Percentiles rank a stretch among this genome's conserved stretches.
These are phyloP conservation scores for Metarhizium humberi DNA, from an alignment of 2,329 filamentous ascomycete species.

Conservation along the genomic window DNA sequence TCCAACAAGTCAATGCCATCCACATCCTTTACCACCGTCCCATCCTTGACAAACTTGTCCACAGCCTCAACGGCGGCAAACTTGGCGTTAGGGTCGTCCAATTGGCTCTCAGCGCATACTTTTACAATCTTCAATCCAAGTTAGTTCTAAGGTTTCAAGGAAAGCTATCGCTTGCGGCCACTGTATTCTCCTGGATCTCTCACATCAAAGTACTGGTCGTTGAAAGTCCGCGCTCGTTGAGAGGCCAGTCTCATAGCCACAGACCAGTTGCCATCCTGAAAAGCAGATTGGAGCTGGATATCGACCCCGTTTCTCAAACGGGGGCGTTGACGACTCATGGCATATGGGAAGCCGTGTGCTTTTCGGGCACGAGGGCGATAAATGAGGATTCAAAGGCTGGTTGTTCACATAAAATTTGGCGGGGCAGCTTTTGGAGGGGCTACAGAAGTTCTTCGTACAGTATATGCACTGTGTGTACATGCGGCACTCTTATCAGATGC, in stretches of 20 bases:
- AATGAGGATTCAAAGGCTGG: background rate
- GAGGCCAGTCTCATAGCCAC: constrained; percentile 41
- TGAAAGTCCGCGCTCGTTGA: constrained; percentile 36
- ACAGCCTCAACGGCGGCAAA: constrained; percentile 34
- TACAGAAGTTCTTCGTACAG: background rate
- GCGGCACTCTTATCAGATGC: background rate
- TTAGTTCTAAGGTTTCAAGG: background rate
- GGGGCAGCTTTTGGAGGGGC: background rate
- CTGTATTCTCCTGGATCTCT: background rate
- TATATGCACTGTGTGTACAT: background rate
- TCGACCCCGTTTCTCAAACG: constrained; percentile 41
- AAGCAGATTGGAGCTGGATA: constrained; percentile 45
- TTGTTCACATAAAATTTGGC: background rate
- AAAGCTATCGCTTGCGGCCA: background rate
- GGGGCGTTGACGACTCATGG: constrained; percentile 26
- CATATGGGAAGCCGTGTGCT: constrained; percentile 5
- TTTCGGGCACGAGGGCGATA: background rate
- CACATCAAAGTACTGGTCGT: constrained; percentile 49
- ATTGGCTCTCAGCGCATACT: constrained; percentile 40
- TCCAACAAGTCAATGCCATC: constrained; percentile 46
- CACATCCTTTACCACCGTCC: constrained; percentile 35
- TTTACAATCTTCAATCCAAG: constrained; percentile 30
- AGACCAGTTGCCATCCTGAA: constrained; percentile 44
- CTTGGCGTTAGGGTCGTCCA: constrained; percentile 39
- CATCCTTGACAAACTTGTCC: constrained; percentile 36